Evolutionary conservation across 495 filamentous ascomycete species (phyloP), one percentile per base, ranked within the genome.

Genomic region (Bathelium albidoporum): DNA sequence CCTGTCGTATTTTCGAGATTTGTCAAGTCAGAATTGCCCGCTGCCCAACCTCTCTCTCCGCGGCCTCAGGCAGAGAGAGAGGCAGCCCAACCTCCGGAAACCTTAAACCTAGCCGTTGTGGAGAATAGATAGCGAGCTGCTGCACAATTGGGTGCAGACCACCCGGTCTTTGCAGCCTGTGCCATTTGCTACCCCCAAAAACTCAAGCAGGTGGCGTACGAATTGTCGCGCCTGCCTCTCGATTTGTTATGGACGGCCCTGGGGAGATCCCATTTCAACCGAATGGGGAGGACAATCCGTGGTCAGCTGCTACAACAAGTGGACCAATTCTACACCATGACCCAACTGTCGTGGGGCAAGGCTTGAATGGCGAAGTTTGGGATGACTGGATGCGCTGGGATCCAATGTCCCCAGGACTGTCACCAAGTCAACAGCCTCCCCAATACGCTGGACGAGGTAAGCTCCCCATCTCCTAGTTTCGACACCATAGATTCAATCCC

Each of bases 311-410:
- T 29, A 55, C 49, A 55, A 55, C 49, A 55, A 55, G 20, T 55
- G 49, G 49, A 3, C 49, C 49, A 9, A 29, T 29, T 9, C 20
- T 55, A 11, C 49, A 55, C 24, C 26, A 55, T 29, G 49, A 24
- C 24, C 29, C 49, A 10, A 24, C 49, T 28, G 49, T 55, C 2
- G 49, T 55, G 29, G 49, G 49, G 29, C 12, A 29, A 3, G 49
- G 49, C 2, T 28, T 55, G 24, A 29, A 29, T 16, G 24, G 49
- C 16, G 49, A 55, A 11, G 29, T 28, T 55, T 55, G 49, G 49
- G 49, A 55, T 20, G 22, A 55, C 7, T 55, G 49, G 49, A 55
- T 55, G 49, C 49, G 24, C 16, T 55, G 49, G 49, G 49, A 55
- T 55, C 49, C 49, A 16, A n/a, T 55, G 24, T 55, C 49, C 16